Evolutionary conservation across 805 yeast genomes (phyloP), one percentile per base, ranked within the genome.

Genomic region (Candida ovalis): DNA sequence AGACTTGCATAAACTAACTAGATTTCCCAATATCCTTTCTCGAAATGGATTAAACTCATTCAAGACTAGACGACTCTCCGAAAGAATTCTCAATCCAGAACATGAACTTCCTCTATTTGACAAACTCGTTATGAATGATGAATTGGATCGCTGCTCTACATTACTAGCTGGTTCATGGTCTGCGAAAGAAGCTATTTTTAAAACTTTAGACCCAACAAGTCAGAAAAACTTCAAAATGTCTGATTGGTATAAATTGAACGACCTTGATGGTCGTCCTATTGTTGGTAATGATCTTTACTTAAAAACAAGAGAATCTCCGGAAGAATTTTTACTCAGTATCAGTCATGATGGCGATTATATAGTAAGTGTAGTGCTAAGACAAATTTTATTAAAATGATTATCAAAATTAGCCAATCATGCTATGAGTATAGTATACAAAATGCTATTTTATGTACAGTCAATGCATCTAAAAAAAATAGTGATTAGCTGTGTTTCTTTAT

Each of bases 111-210:
- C 75, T 2, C 48, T 45, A 3, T 75, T 76, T 45, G 43, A 52
- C 3, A 27, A 52, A 21, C 43, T 42, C 10, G 8, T 36, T 4
- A 18, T 42, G 2, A 25, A 48, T 7, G 47, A 59, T 7, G 61
- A 69, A n/a, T 12, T 58, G 1, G 59, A 55, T 1, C 52, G 57
- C 8, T 61, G 70, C 37, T 62, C 69, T 8, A 60, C 60, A 32
- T 59, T 70, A 3, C 61, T 86, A 18, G 77, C 88, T 1, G 79
- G 81, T 2, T 55, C 77, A 18, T 87, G 95, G 95, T 83, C 89
- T 9, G 68, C 78, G 8, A 87, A 87, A 54, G 95, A 87, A 57
- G 91, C 94, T 1, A 58, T 85, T 8, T 87, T 70, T 62, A 87
- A 87, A 62, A 72, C 83, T 0, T 62, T 87, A 48, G 77, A 73